phyloP scores from a whole-genome alignment of 345 rosid species.

The Pelargonium nanum region DNA sequence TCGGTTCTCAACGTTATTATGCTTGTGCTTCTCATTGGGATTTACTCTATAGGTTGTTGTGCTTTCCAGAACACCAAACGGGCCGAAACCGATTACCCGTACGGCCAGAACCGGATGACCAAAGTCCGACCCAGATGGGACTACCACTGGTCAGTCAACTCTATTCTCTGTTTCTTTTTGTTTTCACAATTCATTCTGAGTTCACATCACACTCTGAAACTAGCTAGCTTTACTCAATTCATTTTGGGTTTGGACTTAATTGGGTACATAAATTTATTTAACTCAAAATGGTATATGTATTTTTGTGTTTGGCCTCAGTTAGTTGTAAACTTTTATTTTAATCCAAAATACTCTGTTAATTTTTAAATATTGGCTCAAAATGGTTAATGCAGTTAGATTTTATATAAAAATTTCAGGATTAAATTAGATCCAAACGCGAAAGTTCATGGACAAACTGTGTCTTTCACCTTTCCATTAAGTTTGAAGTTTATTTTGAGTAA shows the following conservation, averaged over 20 bases:
- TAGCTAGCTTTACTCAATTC: not conserved
- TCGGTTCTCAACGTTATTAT: slow-evolving; percentile 58
- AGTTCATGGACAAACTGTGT: no score
- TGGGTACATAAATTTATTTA: no score
- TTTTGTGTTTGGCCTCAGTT: no score
- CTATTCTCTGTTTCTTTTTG: not conserved
- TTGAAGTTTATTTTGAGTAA: no score
- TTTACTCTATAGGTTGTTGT: slow-evolving; percentile 77
- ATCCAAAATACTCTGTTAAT: no score
- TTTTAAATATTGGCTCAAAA: no score
- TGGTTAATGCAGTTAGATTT: no score
- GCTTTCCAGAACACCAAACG: slow-evolving; percentile 66
- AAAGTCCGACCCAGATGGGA: slow-evolving; percentile 90
- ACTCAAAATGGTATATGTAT: not conserved
- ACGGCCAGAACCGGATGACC: slow-evolving; percentile 71
- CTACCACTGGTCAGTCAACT: slow-evolving; percentile 47
- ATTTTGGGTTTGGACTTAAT: no score
- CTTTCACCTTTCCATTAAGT: no score
- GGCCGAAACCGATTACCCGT: slow-evolving; percentile 69
- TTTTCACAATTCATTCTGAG: not conserved
- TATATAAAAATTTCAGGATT: no score
- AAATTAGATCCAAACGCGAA: no score
- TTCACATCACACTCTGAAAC: not conserved
- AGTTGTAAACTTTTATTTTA: no score
- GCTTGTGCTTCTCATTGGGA: slow-evolving; percentile 57